Evolutionary conservation across 441 rosid species (phyloP), one percentile per base, ranked within the genome.

Genomic region (Erodium texanum): DNA sequence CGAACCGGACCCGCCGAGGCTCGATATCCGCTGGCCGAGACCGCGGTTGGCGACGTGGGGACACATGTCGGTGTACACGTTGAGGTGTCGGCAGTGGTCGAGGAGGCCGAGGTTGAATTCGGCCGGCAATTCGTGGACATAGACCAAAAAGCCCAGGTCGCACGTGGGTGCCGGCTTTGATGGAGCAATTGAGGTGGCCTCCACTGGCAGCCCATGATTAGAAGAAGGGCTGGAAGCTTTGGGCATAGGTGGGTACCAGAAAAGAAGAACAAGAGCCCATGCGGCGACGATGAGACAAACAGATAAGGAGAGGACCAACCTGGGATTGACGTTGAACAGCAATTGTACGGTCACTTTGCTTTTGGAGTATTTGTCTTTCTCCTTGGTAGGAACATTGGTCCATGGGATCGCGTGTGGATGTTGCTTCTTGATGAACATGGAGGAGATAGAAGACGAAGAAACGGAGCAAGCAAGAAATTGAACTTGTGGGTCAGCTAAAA

Each of bases 11-110:
- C 24, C 9, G 11, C 19, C 70, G 0, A 9, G 36, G 54, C 16
- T 48, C 20, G 67, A 11, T 18, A 85, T 70, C 0, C 78, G 87
- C 61, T 68, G 81, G 7, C 90, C 87, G n/a, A 86, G 82, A 54
- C 90, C 87, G 18, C 56, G 64, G 63, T 81, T 82, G 29, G 77
- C 81, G 12, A 86, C 84, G 61, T 82, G 70, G n/a, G 87, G 90
- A 66, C 90, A 83, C 87, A 85, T 82, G 80, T 83, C 64, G 34
- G 80, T 80, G 75, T 82, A 76, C 14, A 78, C 20, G 62, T 82
- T 86, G 52, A 86, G 73, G 62, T 68, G 77, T 70, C 66, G 56
- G 75, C 90, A 86, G 75, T 74, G 71, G 0, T 24, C 14, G 50
- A 85, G 77, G 23, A 85, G 79, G 16, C 74, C 85, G 32, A 41